Percentiles rank a stretch among this genome's conserved stretches.
phyloP scores from a whole-genome alignment of 768 basidiomycete species.

The Termitomyces sp. region DNA sequence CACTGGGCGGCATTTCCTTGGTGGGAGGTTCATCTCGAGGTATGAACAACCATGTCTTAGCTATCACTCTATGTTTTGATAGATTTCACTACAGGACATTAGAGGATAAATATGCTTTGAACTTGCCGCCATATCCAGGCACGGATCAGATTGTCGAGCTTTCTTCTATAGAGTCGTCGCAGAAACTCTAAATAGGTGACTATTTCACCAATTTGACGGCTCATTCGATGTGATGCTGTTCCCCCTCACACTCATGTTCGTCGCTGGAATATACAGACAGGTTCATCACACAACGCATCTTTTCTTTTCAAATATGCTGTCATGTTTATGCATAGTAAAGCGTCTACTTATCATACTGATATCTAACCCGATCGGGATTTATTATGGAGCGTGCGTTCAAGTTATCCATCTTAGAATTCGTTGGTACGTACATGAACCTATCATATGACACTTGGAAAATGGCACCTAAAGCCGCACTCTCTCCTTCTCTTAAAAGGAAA shows the following conservation, averaged over 20 bases:
- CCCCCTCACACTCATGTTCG: background rate
- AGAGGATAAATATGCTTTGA: constrained; percentile 70
- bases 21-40: constrained; percentile 91
- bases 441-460: background rate
- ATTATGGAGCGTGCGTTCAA: too few species aligned
- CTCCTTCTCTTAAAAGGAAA: background rate
- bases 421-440: too few species aligned
- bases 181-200: constrained; percentile 8
- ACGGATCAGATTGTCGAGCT: constrained; percentile 80
- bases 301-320: too few species aligned
- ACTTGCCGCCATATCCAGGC: constrained; percentile 80
- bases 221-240: background rate
- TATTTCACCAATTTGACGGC: background rate
- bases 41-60: constrained; percentile 30
- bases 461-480: background rate
- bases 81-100: constrained; percentile 46
- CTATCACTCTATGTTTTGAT: background rate
- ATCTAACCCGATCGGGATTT: too few species aligned
- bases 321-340: too few species aligned
- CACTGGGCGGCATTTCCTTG: constrained; percentile 85
- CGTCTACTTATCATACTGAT: too few species aligned
- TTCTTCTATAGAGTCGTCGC: constrained; percentile 4
- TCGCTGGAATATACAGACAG: background rate
- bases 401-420: too few species aligned
- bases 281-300: too few species aligned